These are phyloP conservation scores for Podospora pseudoanserina DNA, from an alignment of 495 filamentous ascomycete species.

Conservation along the genomic window DNA sequence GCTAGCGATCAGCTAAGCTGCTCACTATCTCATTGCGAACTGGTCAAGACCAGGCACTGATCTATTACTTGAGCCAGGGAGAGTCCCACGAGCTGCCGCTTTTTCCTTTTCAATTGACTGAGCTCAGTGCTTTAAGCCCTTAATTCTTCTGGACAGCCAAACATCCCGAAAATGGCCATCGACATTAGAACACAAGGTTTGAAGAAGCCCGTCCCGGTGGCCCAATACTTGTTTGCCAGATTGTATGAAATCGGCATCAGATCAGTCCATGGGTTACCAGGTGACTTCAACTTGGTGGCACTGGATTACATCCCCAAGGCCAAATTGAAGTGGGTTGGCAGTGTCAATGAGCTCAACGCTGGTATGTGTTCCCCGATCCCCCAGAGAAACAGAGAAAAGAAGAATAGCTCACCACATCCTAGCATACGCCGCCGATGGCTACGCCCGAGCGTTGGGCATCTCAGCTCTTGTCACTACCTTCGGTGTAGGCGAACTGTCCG, in stretches of 20 bases:
- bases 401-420: neutral
- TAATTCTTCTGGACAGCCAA: neutral
- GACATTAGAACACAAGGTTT: slow-evolving; percentile 39
- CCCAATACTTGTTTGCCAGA: slow-evolving; percentile 66
- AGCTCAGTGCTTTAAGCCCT: neutral
- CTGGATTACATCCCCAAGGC: slow-evolving; percentile 63
- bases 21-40: neutral
- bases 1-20: neutral
- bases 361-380: slow-evolving; percentile 37
- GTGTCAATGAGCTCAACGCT: slow-evolving; percentile 79
- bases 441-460: slow-evolving; percentile 70
- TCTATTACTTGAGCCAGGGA: neutral
- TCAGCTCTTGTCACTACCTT: slow-evolving; percentile 74
- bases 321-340: slow-evolving; percentile 72
- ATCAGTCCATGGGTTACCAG: slow-evolving; percentile 68
- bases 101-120: neutral
- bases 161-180: slow-evolving; percentile 24
- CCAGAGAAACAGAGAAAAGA: neutral
- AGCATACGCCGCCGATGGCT: slow-evolving; percentile 76
- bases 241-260: slow-evolving; percentile 65
- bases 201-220: slow-evolving; percentile 46
- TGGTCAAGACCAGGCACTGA: neutral
- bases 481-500: slow-evolving; percentile 75
- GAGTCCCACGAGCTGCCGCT: neutral
- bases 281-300: slow-evolving; percentile 70